Conservation (phyloP, 805 yeast genomes). For the Wickerhamomyces ciferrii region DNA sequence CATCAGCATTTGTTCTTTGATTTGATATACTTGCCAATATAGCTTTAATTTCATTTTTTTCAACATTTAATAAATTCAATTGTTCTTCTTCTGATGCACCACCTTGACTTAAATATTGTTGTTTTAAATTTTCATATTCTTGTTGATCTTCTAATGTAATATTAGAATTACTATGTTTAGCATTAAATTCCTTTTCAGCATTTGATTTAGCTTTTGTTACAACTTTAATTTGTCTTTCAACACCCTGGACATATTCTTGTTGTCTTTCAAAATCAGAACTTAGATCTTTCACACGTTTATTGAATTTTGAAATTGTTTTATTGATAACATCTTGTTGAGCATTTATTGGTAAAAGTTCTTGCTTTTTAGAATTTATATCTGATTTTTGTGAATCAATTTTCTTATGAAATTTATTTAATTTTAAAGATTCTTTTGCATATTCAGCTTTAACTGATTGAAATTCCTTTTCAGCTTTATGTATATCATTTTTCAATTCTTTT, state of each 20-base stretch:
- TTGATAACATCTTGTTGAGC: conserved; percentile 46
- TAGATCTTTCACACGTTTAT: conserved; percentile 45
- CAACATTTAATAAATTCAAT: conserved; percentile 33
- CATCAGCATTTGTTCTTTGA: conserved; percentile 29
- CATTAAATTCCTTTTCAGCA: conserved; percentile 31
- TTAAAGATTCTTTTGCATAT: conserved; percentile 41
- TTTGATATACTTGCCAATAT: conserved; percentile 32
- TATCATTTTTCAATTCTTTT: conserved; percentile 26
- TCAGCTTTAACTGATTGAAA: conserved; percentile 34
- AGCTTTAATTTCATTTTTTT: conserved; percentile 36
- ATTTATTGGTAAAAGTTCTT: conserved; percentile 54
- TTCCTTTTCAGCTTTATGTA: conserved; percentile 30
- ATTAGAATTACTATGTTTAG: conserved; percentile 26
- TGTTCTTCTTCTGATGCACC: conserved; percentile 51
- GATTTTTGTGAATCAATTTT: conserved; percentile 29
- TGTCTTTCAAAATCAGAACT: conserved; percentile 50
- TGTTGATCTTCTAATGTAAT: conserved; percentile 46
- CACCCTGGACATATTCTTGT: conserved; percentile 30
- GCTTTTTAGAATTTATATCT: conserved; percentile 36
- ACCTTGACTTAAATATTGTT: conserved; percentile 50
- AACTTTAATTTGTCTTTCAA: conserved; percentile 42
- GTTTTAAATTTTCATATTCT: conserved; percentile 56
- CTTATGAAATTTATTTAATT: conserved; percentile 34
- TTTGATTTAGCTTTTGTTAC: conserved; percentile 33
- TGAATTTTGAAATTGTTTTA: conserved; percentile 41